Evolutionary conservation across 1,139 yeast genomes (phyloP).

Genomic region (Diutina scorzettiae): DNA sequence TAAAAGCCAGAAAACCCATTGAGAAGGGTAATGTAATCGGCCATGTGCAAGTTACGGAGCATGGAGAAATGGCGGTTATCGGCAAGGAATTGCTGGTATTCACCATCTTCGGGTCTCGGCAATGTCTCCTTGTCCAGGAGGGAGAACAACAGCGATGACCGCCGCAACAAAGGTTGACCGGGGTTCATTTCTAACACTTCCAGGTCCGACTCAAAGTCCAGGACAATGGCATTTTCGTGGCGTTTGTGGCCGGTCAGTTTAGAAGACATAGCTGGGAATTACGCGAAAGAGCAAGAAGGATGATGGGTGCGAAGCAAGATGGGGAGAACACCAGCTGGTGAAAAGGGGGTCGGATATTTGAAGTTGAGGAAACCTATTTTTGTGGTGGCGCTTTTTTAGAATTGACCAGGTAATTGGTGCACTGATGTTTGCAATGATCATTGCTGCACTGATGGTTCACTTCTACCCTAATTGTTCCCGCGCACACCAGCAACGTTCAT

Average conservation of each 20-base stretch:
- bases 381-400: too few relatives aligned
- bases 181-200: neutral
- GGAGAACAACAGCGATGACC: constrained; percentile 32
- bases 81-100: constrained; percentile 63
- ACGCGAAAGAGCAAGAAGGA: too few relatives aligned
- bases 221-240: constrained; percentile 1
- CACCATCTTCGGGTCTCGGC: constrained; percentile 59
- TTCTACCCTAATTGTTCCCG: too few relatives aligned
- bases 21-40: constrained; percentile 86
- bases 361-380: too few relatives aligned
- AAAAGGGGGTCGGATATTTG: too few relatives aligned
- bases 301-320: too few relatives aligned
- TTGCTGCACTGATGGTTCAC: too few relatives aligned
- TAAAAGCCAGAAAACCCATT: constrained; percentile 88
- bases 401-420: too few relatives aligned
- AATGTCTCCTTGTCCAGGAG: constrained; percentile 29
- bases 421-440: too few relatives aligned
- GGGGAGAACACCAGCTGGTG: too few relatives aligned
- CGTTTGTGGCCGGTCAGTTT: neutral
- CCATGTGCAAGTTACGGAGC: constrained; percentile 78
- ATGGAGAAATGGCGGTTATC: constrained; percentile 73
- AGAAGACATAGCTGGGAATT: too few relatives aligned
- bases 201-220: constrained; percentile 1
- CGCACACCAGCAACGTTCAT: too few relatives aligned
- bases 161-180: constrained; percentile 20